phyloP scores from a whole-genome alignment of 176 grass and related monocot genomes.

The Oryza officinalis region DNA sequence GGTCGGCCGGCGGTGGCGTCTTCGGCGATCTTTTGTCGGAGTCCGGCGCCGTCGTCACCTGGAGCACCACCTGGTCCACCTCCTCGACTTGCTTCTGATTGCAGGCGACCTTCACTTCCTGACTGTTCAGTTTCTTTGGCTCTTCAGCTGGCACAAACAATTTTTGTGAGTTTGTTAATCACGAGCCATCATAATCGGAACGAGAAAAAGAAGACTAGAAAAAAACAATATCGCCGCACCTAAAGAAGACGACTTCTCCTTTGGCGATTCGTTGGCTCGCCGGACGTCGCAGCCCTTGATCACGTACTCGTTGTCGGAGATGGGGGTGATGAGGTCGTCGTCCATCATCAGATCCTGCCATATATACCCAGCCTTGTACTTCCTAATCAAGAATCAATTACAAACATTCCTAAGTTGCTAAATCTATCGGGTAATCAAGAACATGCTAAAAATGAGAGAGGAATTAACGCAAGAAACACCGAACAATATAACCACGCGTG shows the following conservation, averaged over 20 bases:
- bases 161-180: not conserved
- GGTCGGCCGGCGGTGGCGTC: conserved; percentile 9
- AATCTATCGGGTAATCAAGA: conserved; percentile 1
- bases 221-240: conserved; percentile 3
- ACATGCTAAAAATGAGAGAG: not conserved
- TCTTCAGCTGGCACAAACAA: conserved; percentile 16
- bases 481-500: not conserved
- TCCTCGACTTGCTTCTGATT: conserved; percentile 17
- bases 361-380: conserved; percentile 51
- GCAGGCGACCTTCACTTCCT: not conserved
- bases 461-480: not conserved
- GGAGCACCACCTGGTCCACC: conserved; percentile 12
- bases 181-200: not conserved
- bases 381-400: conserved; percentile 34
- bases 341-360: conserved; percentile 71
- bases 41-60: not conserved
- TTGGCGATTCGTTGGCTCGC: not conserved
- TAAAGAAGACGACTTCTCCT: not conserved
- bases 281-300: conserved; percentile 66
- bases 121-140: not conserved
- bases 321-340: conserved; percentile 67
- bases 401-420: not conserved
- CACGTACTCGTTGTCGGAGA: conserved; percentile 72
- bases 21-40: conserved; percentile 11
- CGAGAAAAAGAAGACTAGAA: not conserved